Evolutionary conservation across 2,329 filamentous ascomycete genomes (phyloP).

Genomic region (Pseudogymnoascus destructans): DNA sequence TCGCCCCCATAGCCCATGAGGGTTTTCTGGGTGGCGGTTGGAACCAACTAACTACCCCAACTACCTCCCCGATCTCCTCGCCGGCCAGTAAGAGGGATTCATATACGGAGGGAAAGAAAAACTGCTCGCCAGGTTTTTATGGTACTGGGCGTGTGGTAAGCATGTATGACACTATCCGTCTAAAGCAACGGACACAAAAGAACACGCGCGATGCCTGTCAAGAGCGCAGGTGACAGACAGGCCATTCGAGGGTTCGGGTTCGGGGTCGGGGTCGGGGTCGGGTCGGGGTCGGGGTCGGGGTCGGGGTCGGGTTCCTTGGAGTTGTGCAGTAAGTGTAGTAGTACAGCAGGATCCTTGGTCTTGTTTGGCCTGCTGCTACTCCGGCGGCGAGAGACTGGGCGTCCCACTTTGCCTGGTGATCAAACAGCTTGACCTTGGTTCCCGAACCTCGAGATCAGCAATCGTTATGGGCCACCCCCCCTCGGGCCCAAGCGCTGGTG

Average conservation of each 20-base stretch:
- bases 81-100: background rate
- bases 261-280: background rate
- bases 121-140: background rate
- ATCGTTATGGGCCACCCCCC: background rate
- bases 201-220: constrained; percentile 2
- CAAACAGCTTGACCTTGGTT: constrained; percentile 3
- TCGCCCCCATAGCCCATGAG: background rate
- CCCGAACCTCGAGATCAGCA: background rate
- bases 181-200: background rate
- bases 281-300: too few species aligned
- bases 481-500: constrained; percentile 2
- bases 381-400: background rate
- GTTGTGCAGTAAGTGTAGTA: too few species aligned
- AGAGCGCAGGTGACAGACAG: background rate
- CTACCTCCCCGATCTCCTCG: background rate
- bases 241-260: constrained; percentile 4
- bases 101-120: background rate
- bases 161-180: background rate
- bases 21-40: background rate
- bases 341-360: background rate
- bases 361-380: background rate
- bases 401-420: background rate
- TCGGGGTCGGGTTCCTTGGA: too few species aligned
- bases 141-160: background rate
- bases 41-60: background rate